Evolutionary conservation across 2,329 filamentous ascomycete genomes (phyloP).

Genomic region (Arthroderma sp.): DNA sequence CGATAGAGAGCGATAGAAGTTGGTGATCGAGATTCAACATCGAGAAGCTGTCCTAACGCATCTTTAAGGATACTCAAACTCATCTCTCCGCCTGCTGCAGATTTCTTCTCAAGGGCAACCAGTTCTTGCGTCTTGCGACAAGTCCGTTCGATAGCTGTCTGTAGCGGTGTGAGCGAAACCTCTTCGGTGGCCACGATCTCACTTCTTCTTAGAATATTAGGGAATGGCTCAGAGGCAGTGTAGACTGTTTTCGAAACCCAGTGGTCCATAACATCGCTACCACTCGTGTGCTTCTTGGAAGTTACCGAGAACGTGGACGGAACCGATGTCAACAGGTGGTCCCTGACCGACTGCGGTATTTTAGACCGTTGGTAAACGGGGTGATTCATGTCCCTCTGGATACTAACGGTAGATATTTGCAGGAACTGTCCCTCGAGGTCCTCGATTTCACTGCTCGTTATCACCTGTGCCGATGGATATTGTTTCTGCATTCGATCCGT

Average conservation of each 20-base stretch:
- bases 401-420: slow-evolving; percentile 65
- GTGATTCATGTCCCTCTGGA: slow-evolving; percentile 69
- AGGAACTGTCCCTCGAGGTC: slow-evolving; percentile 86
- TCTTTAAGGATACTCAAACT: slow-evolving; percentile 58
- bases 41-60: slow-evolving; percentile 63
- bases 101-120: slow-evolving; percentile 57
- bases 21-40: slow-evolving; percentile 59
- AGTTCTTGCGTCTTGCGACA: slow-evolving; percentile 84
- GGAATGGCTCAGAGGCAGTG: slow-evolving; percentile 73
- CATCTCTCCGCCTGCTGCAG: slow-evolving; percentile 59
- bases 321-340: slow-evolving; percentile 67
- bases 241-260: slow-evolving; percentile 75
- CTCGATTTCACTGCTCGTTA: slow-evolving; percentile 55
- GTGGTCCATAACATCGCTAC: slow-evolving; percentile 55
- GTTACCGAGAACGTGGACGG: slow-evolving; percentile 70
- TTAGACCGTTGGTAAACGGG: slow-evolving; percentile 80
- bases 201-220: slow-evolving; percentile 76
- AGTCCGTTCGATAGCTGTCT: slow-evolving; percentile 83
- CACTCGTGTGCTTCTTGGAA: slow-evolving; percentile 54
- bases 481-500: slow-evolving; percentile 86
- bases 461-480: slow-evolving; percentile 71
- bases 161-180: slow-evolving; percentile 56
- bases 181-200: slow-evolving; percentile 63
- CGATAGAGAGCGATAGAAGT: slow-evolving; percentile 69
- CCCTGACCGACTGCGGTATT: slow-evolving; percentile 68